These are phyloP conservation scores for Cylindrotheca fusiformis DNA, from an alignment of 108 stramenopile genomes.

Conservation along the genomic window DNA sequence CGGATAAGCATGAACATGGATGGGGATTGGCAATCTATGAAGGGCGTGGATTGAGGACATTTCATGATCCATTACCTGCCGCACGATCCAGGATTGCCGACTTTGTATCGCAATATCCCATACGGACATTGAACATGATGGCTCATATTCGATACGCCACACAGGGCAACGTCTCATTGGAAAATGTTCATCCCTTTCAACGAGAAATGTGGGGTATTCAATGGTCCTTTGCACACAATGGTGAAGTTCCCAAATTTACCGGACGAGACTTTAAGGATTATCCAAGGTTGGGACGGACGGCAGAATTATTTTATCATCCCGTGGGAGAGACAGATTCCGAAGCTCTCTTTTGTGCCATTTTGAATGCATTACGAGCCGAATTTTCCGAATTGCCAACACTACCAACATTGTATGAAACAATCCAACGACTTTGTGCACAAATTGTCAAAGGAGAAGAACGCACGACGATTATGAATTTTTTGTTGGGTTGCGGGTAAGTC, in stretches of 20 bases:
- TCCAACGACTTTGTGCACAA: constrained; percentile 54
- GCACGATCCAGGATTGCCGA: constrained; percentile 58
- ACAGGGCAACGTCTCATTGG: constrained; percentile 57
- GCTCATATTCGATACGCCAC: constrained; percentile 88
- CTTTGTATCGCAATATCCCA: constrained; percentile 49
- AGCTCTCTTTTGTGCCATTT: constrained; percentile 70
- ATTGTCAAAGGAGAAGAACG: constrained; percentile 49
- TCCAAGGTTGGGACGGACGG: constrained; percentile 9
- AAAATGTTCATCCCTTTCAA: constrained; percentile 86
- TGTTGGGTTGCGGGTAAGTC: constrained; percentile 71
- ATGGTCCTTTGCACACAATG: constrained; percentile 80
- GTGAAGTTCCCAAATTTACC: constrained; percentile 64
- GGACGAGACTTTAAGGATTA: neutral
- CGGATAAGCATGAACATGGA: constrained; percentile 80
- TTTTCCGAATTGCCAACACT: constrained; percentile 64
- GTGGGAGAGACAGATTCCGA: constrained; percentile 85
- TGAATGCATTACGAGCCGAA: constrained; percentile 68
- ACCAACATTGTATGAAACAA: constrained; percentile 59
- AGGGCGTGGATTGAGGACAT: constrained; percentile 56
- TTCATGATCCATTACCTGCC: constrained; percentile 66
- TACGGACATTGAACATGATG: constrained; percentile 67
- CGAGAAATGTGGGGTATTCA: constrained; percentile 77
- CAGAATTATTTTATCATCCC: constrained; percentile 47
- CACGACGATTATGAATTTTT: constrained; percentile 79
- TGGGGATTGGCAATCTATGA: constrained; percentile 79